These are phyloP conservation scores for Ormosia semicastrata DNA, from an alignment of 306 rosid genomes.

Conservation along the genomic window DNA sequence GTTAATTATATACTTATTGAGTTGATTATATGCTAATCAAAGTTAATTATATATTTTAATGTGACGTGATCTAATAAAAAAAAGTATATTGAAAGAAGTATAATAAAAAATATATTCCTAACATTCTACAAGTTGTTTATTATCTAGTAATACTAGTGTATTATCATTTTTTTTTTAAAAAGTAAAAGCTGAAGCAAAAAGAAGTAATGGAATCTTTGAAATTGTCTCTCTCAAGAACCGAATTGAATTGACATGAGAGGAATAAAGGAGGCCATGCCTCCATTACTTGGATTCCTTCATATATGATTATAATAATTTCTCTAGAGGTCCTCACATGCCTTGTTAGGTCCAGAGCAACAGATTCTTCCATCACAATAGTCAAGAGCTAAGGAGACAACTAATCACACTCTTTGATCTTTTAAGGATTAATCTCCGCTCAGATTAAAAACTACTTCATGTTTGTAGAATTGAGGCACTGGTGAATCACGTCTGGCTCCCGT, in stretches of 20 bases:
- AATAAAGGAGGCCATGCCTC: constrained; percentile 25
- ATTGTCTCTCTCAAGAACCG: too few species aligned
- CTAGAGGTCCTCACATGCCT: constrained; percentile 36
- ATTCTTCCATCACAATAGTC: too few species aligned
- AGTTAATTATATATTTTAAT: too few species aligned
- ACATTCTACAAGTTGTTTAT: too few species aligned
- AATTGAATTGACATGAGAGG: constrained; percentile 51
- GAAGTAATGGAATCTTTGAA: not conserved
- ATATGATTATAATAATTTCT: not conserved
- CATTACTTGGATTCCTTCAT: constrained; percentile 43
- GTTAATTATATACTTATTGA: too few species aligned
- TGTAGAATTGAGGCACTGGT: not conserved
- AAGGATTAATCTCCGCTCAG: not conserved
- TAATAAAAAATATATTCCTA: too few species aligned
- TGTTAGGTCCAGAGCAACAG: not conserved
- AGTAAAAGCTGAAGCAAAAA: not conserved
- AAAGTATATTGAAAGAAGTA: too few species aligned
- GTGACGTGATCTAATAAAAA: too few species aligned
- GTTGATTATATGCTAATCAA: too few species aligned
- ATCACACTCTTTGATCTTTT: too few species aligned
- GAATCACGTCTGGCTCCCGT: not conserved
- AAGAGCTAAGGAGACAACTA: too few species aligned
- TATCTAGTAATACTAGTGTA: not conserved
- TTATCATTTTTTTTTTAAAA: not conserved
- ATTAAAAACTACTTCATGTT: not conserved